These are phyloP conservation scores for Pseudopyrenochaeta lycopersici DNA, from an alignment of 2,329 filamentous ascomycete genomes.

Conservation along the genomic window DNA sequence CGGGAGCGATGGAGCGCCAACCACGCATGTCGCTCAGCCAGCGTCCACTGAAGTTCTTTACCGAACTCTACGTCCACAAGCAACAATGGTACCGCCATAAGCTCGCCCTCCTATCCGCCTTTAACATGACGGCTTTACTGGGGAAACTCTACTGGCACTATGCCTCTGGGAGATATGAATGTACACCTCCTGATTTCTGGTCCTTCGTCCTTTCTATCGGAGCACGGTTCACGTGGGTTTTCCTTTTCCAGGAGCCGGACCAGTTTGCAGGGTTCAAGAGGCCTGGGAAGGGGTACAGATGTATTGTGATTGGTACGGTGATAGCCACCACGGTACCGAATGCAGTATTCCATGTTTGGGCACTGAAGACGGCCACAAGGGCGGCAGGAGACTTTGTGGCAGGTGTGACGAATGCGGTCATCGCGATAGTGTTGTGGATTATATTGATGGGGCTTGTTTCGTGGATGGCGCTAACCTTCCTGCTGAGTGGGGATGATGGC, in stretches of 20 bases:
- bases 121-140: not conserved
- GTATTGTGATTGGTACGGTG: not conserved
- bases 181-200: not conserved
- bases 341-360: not conserved
- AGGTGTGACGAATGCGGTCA: not conserved
- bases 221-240: not conserved
- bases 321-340: not conserved
- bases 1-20: not conserved
- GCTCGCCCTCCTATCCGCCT: not conserved
- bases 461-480: not conserved
- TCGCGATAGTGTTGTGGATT: not conserved
- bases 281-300: not conserved
- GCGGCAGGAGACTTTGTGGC: not conserved
- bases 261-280: not conserved
- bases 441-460: not conserved
- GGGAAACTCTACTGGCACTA: not conserved
- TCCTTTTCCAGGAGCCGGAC: not conserved
- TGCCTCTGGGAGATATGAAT: not conserved
- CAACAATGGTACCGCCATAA: not conserved
- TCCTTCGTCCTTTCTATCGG: not conserved
- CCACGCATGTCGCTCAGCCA: not conserved
- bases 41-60: not conserved
- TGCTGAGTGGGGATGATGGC: not conserved
- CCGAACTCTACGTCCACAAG: not conserved
- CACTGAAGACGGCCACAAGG: not conserved